Evolutionary conservation across 306 rosid species (phyloP), one percentile per base, ranked within the genome.

Genomic region (Rosa chinensis): DNA sequence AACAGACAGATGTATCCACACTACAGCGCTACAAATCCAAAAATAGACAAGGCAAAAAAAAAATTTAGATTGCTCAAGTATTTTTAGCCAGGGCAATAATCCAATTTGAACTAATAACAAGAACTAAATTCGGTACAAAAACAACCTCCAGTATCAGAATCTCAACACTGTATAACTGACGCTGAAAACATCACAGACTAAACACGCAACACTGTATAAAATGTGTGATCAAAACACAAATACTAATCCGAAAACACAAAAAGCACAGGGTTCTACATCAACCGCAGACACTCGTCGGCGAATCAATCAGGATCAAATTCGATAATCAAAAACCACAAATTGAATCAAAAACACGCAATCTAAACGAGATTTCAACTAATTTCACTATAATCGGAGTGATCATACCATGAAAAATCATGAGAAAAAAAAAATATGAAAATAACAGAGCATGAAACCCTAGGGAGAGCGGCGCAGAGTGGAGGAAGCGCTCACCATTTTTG

Each of bases 401-500:
- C 2, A 78, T 5, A 45, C 37, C 5, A 0, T 4, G 11, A 9
- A 72, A 5, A 53, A 63, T 17, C 39, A 14, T 5, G 14, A 11
- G 56, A 4, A 59, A n/a, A 25, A 7, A 14, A 20, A 28, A 32
- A 9, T 49, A 56, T 4, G 18, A 25, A 25, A 17, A 43, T 3
- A 1, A 52, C 13, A 66, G 8, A 39, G 50, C 13, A 16, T 5
- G 11, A 44, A 56, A 53, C 23, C 67, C 23, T 10, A 69, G 53
- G 50, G 42, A 67, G 21, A n/a, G 20, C 16, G 23, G 35, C 62
- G 71, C 18, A n/a, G 66, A 62, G 70, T 37, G 50, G 79, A 43
- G 10, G 61, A 58, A 77, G 44, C 7, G 42, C 85, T 80, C 70
- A 87, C 90, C 90, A 87, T 87, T 71, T 20, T 77, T 77, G 3